These are phyloP conservation scores for Cytospora piceicola DNA, from an alignment of 2,329 filamentous ascomycete genomes.

Conservation along the genomic window DNA sequence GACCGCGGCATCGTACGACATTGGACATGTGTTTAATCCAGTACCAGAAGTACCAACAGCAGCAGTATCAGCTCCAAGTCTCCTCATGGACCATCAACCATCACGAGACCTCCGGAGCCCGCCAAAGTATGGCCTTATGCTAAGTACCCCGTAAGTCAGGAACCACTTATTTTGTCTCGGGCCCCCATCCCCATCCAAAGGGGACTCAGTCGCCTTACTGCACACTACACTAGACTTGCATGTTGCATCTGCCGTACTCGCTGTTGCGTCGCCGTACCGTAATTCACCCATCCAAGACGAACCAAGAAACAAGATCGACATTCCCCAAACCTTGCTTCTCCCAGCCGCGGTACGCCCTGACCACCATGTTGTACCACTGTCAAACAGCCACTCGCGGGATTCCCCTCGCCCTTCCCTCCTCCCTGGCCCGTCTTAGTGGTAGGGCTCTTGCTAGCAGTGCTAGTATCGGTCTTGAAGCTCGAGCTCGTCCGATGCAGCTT, in stretches of 20 bases:
- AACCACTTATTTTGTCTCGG: neutral
- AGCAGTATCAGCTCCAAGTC: neutral
- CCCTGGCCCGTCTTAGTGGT: neutral
- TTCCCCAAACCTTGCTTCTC: neutral
- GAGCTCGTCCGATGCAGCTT: conserved; percentile 14
- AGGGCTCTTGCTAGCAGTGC: neutral
- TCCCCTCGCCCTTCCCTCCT: neutral
- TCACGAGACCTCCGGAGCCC: neutral
- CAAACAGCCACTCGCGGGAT: neutral
- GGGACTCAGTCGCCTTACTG: no score
- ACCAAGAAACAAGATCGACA: neutral
- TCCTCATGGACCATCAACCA: neutral
- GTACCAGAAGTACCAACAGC: no score
- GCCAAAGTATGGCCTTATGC: neutral
- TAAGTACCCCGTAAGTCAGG: neutral
- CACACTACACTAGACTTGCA: no score
- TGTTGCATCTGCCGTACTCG: no score
- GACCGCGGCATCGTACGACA: neutral
- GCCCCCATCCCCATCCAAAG: neutral
- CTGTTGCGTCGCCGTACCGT: neutral
- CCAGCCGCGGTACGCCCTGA: neutral
- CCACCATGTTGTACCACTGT: neutral
- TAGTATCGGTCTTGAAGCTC: neutral
- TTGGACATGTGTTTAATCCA: neutral
- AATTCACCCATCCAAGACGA: no score